phyloP scores from a whole-genome alignment of 371 early-diverging fungal genomes.

The Mortierella sp. region DNA sequence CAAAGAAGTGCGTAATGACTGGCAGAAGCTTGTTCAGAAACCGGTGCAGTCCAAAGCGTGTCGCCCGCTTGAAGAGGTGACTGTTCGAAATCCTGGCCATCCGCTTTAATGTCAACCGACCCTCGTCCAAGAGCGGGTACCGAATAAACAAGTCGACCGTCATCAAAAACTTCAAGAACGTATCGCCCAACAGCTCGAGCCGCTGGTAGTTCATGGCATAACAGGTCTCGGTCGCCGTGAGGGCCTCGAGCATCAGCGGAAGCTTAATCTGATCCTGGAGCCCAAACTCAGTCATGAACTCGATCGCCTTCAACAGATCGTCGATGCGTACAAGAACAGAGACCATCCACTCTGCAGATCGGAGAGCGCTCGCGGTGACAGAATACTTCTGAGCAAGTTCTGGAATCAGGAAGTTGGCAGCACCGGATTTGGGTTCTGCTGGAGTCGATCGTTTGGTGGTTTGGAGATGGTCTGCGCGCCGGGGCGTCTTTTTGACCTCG shows the following conservation, averaged over 20 bases:
- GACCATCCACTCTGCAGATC: slow-evolving; percentile 21
- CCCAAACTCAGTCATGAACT: slow-evolving; percentile 6
- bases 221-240: slow-evolving; percentile 21
- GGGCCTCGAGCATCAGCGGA: slow-evolving; percentile 22
- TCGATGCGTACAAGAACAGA: slow-evolving; percentile 27
- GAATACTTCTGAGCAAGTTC: slow-evolving; percentile 13
- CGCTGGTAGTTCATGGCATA: slow-evolving; percentile 80
- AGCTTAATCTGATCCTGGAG: background rate
- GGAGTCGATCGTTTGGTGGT: background rate
- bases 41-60: slow-evolving; percentile 50
- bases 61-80: slow-evolving; percentile 70
- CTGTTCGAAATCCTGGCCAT: slow-evolving; percentile 78
- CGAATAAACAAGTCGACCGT: slow-evolving; percentile 79
- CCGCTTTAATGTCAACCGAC: slow-evolving; percentile 74
- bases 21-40: slow-evolving; percentile 65
- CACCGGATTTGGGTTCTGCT: background rate
- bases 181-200: slow-evolving; percentile 93
- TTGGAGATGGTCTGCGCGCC: background rate
- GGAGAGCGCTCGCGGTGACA: slow-evolving; percentile 22
- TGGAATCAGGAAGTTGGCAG: slow-evolving; percentile 21
- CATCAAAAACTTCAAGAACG: slow-evolving; percentile 85
- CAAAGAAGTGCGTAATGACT: slow-evolving; percentile 22
- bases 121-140: slow-evolving; percentile 82
- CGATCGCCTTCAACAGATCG: slow-evolving; percentile 15
- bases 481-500: slow-evolving; percentile 12